phyloP scores from a whole-genome alignment of 441 rosid genomes.

The Viola pubescens region DNA sequence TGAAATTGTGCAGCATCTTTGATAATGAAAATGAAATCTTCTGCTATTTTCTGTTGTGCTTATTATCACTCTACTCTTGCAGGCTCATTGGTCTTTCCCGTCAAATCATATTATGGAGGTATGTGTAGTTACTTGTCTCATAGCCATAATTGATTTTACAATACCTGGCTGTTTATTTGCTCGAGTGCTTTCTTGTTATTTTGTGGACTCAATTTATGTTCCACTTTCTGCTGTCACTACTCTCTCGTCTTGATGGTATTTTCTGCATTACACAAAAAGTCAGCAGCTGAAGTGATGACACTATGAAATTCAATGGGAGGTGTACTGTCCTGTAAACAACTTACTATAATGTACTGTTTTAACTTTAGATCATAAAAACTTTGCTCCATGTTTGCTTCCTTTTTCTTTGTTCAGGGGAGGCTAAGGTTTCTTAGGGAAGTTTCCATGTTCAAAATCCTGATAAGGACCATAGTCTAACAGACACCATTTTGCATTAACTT shows the following conservation, averaged over 20 bases:
- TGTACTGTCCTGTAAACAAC: too few relatives aligned
- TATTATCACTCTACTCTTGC: conserved; percentile 22
- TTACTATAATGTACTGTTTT: too few relatives aligned
- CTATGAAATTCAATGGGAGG: too few relatives aligned
- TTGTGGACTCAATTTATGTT: neutral
- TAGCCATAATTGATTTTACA: too few relatives aligned
- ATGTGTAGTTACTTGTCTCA: conserved; percentile 8
- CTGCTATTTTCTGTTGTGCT: neutral
- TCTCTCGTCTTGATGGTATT: neutral
- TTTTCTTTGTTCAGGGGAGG: too few relatives aligned
- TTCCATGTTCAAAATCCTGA: too few relatives aligned
- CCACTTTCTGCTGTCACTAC: neutral
- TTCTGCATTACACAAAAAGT: neutral
- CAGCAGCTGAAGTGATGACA: too few relatives aligned
- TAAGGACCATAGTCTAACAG: too few relatives aligned
- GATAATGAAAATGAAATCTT: neutral
- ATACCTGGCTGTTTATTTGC: neutral
- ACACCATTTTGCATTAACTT: too few relatives aligned
- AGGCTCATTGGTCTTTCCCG: conserved; percentile 98
- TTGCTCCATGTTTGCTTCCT: too few relatives aligned
- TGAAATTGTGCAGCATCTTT: neutral
- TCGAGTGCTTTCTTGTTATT: neutral
- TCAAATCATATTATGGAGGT: conserved; percentile 88
- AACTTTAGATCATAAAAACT: too few relatives aligned
- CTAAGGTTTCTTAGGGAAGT: too few relatives aligned